phyloP scores from a whole-genome alignment of 2,329 filamentous ascomycete species.

The Trichoderma atrobrunneum region DNA sequence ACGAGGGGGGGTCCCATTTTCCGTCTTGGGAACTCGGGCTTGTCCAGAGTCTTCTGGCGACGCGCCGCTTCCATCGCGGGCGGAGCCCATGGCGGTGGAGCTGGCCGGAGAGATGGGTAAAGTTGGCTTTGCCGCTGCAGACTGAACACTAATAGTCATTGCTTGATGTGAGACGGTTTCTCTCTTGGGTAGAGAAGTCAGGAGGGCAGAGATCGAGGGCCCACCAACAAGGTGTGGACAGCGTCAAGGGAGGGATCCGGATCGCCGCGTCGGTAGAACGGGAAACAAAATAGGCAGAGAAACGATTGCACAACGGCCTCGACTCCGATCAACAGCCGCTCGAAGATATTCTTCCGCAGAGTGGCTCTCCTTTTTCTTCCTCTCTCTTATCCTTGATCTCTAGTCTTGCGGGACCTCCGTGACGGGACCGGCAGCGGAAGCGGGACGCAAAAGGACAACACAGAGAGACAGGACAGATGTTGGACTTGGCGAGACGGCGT shows the following conservation, averaged over 20 bases:
- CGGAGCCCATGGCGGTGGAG: slow-evolving; percentile 17
- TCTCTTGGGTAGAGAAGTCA: not conserved
- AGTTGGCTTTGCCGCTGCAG: slow-evolving; percentile 10
- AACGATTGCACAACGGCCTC: not conserved
- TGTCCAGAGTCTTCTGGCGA: slow-evolving; percentile 3
- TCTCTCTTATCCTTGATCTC: not conserved
- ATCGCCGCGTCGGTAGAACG: not conserved
- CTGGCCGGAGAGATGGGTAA: slow-evolving; percentile 18
- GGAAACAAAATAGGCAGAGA: not conserved
- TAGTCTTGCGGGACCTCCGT: not conserved
- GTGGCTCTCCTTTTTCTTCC: not conserved
- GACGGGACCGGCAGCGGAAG: slow-evolving; percentile 1
- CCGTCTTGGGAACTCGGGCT: not conserved
- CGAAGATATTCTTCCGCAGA: not conserved
- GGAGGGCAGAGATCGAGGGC: not conserved
- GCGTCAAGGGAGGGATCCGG: not conserved
- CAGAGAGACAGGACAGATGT: not conserved
- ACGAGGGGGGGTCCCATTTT: not conserved
- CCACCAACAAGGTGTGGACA: not conserved
- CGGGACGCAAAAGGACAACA: not conserved
- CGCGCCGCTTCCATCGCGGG: slow-evolving; percentile 10
- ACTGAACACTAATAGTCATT: slow-evolving; percentile 14
- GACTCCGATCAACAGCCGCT: not conserved
- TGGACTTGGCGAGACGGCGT: not conserved
- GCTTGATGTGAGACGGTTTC: not conserved